Base-by-base conservation (phyloP, 73 alveolate genomes). In the Stentor roeselii region DNA sequence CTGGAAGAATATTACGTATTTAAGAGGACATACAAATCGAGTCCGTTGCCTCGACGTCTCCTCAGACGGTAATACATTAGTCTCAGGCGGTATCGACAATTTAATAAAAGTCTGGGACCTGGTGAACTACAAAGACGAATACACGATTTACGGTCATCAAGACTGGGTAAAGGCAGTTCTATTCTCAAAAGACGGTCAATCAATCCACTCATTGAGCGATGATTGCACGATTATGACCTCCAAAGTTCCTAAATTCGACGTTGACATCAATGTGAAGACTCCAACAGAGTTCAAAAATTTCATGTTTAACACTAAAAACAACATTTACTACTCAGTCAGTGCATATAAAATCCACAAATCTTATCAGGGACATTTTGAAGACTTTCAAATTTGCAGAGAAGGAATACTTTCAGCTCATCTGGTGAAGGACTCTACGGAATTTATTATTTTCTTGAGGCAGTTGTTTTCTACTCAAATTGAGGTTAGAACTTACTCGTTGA, bases 71-170 rank as follows among this genome's bases (percentile, higher is more conserved):
- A 21, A 67, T 27, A 30, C 34, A 14, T n/a, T 67, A 2, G 37
- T 67, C 50, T 21, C 80, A 21, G 80, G 41, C 37, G 37, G 80
- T 32, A 67, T 21, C 34, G 80, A 67, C 34, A 67, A 67, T 11
- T 11, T 32, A 1, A 32, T 67, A 0, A 67, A 32, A 67, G 37
- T 67, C 37, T 67, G 80, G 80, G n/a, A 21, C 0, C 2, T 67
- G 34, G 41, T 27, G 15, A 21, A n/a, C 2, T 21, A 34, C 21
- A 67, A 40, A 67, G 37, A 2, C n/a, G 80, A 67, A 2, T 14
- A 21, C 14, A 32, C 37, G 14, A 21, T 21, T 40, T 21, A 21
- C 11, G 80, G 80, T 27, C 80, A 67, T 2, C 21, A n/a, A 67
- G 37, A 67, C 2, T 67, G 80, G 80, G 37, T 67, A 1, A 67